Base-by-base conservation (phyloP, 768 basidiomycete species). In the Leccinum incarnatum region DNA sequence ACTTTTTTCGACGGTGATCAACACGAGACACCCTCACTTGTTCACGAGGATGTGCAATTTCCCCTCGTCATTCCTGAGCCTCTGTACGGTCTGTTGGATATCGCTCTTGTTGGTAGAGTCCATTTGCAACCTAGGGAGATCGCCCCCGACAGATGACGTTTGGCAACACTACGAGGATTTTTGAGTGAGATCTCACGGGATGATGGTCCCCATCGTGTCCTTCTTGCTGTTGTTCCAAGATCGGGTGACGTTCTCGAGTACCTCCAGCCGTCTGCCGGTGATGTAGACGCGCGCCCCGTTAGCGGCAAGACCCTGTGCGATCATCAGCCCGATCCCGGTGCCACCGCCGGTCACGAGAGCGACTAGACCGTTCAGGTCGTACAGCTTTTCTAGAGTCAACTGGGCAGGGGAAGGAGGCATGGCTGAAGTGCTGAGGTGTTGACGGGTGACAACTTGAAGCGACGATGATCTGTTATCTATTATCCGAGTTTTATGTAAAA, bases 211-310 rank as follows among this genome's bases (percentile, higher is more conserved):
- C 65, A 77, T 74, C 48, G 58, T 65, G 21, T 67, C 72, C 15
- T 67, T 62, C 55, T 73, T 76, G 51, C 69, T 67, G 58, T 65
- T 67, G 53, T 78, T 76, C 79, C 82, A 84, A 10, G 75, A 75
- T 48, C 77, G 73, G n/a, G 79, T 75, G 15, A 81, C 77, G 61
- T 77, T 81, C 65, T 88, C 78, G 21, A 93, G 78, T 3, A 89
- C 83, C 5, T 86, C 82, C 50, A 79, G 71, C 49, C 91, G 81
- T 40, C 91, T 78, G 17, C 88, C 87, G 3, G 84, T 86, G 64
- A 93, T 89, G 67, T 93, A 93, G 15, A 91, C 90, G 63, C 84
- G 88, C 14, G 91, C 89, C 1, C 91, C 89, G 64, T 86, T 88
- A 29, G 85, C 79, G 15, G 90, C 91, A 12, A 93, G 79, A 5